Evolutionary conservation across 148 eudicot genomes (phyloP).

Genomic region (Rhododendron henanense): DNA sequence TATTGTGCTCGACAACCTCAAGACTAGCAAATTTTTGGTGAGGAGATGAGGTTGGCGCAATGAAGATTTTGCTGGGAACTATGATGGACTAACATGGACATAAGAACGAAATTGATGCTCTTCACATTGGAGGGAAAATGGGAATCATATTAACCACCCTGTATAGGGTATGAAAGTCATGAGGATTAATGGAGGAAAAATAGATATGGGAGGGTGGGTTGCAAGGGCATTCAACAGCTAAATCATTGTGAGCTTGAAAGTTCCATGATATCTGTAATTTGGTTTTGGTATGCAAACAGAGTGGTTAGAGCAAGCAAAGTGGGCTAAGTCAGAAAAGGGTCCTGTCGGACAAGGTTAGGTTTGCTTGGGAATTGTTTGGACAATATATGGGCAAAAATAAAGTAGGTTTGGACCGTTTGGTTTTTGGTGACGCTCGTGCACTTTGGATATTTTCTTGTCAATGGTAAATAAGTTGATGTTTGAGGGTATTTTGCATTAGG

Average conservation of each 20-base stretch:
- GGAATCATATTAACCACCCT: background rate
- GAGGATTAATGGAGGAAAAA: background rate
- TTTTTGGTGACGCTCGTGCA: background rate
- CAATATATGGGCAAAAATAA: background rate
- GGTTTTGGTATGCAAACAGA: background rate
- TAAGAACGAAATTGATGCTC: no score
- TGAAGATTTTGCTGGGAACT: background rate
- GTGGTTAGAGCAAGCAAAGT: background rate
- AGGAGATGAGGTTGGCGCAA: background rate
- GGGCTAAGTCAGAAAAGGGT: background rate
- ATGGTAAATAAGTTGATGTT: background rate
- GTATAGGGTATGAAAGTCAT: background rate
- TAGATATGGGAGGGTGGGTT: background rate
- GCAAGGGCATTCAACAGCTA: no score
- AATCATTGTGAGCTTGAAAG: background rate
- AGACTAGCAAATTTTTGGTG: background rate
- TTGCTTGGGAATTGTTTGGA: background rate
- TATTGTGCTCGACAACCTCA: background rate
- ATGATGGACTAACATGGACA: background rate
- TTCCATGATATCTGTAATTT: background rate
- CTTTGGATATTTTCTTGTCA: background rate
- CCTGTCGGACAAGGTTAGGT: background rate
- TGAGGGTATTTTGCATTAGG: background rate
- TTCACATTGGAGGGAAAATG: background rate
- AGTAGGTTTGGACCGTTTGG: background rate